Percentiles rank a stretch among this genome's conserved stretches.
These are phyloP conservation scores for Aspergillus ustus DNA, from an alignment of 2,329 filamentous ascomycete species.

Conservation along the genomic window DNA sequence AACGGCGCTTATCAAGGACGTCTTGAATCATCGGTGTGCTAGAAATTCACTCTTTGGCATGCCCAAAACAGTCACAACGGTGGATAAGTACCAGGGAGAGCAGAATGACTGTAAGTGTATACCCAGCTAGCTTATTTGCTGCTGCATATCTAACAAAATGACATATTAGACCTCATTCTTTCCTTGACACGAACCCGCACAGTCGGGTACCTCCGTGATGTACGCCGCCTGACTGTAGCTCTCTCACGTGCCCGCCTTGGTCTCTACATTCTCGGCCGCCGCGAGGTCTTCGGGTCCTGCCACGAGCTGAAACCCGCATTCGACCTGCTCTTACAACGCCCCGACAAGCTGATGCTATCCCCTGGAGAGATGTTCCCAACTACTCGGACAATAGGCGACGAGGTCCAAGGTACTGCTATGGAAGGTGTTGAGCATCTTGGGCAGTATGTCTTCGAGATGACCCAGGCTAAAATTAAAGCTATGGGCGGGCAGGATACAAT, in stretches of 20 bases:
- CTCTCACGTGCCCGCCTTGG: conserved; percentile 90
- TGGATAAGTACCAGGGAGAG: conserved; percentile 98
- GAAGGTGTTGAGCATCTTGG: conserved; percentile 91
- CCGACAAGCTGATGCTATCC: conserved; percentile 79
- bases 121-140: not conserved
- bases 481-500: conserved; percentile 53
- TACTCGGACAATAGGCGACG: conserved; percentile 56
- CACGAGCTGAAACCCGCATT: conserved; percentile 89
- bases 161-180: conserved; percentile 78
- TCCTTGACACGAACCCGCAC: conserved; percentile 87
- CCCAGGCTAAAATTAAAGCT: conserved; percentile 68
- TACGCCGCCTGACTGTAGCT: conserved; percentile 91
- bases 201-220: conserved; percentile 90
- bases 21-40: conserved; percentile 80
- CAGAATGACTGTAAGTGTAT: conserved; percentile 89
- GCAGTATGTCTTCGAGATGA: conserved; percentile 97
- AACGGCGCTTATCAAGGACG: conserved; percentile 82
- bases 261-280: conserved; percentile 87
- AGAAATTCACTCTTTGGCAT: conserved; percentile 84
- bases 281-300: conserved; percentile 85
- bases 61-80: conserved; percentile 87
- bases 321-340: conserved; percentile 73
- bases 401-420: conserved; percentile 69
- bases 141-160: conserved; percentile 15
- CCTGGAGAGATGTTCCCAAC: conserved; percentile 87